Percentiles rank a stretch among this genome's conserved stretches.
These are phyloP conservation scores for Venustampulla echinocandica DNA, from an alignment of 495 filamentous ascomycete species.

Conservation along the genomic window DNA sequence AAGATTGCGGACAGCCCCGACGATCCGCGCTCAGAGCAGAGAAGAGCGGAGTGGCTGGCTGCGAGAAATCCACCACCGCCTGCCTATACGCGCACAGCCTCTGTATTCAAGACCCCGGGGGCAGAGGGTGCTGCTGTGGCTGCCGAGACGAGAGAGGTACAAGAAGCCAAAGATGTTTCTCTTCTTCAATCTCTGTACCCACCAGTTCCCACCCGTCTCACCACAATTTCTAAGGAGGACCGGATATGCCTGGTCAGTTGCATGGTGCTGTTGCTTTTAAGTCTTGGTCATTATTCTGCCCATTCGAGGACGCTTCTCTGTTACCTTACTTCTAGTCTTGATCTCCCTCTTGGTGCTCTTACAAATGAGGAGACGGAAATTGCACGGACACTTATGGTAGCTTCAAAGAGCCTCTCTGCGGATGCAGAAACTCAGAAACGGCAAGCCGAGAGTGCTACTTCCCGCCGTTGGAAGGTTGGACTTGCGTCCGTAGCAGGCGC, in stretches of 20 bases:
- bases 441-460: conserved; percentile 51
- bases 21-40: conserved; percentile 18
- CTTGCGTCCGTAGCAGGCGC: conserved; percentile 66
- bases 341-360: conserved; percentile 53
- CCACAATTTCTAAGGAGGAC: conserved; percentile 34
- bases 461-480: conserved; percentile 71
- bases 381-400: conserved; percentile 60
- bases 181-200: conserved; percentile 32
- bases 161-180: conserved; percentile 27
- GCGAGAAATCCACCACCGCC: conserved; percentile 16
- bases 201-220: conserved; percentile 37
- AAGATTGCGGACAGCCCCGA: conserved; percentile 12
- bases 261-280: conserved; percentile 66
- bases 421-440: conserved; percentile 60
- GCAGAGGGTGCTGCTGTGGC: conserved; percentile 2
- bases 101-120: conserved; percentile 1
- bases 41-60: conserved; percentile 17
- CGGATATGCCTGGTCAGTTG: conserved; percentile 43
- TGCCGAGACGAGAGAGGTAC: conserved; percentile 20
- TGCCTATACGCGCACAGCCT: conserved; percentile 6
- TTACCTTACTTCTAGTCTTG: conserved; percentile 57
- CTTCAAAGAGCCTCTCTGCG: conserved; percentile 57
- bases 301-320: conserved; percentile 68
- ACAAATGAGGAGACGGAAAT: conserved; percentile 65
- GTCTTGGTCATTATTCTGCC: conserved; percentile 67